Conservation (phyloP, 306 rosid genomes). For the Prunus armeniaca region DNA sequence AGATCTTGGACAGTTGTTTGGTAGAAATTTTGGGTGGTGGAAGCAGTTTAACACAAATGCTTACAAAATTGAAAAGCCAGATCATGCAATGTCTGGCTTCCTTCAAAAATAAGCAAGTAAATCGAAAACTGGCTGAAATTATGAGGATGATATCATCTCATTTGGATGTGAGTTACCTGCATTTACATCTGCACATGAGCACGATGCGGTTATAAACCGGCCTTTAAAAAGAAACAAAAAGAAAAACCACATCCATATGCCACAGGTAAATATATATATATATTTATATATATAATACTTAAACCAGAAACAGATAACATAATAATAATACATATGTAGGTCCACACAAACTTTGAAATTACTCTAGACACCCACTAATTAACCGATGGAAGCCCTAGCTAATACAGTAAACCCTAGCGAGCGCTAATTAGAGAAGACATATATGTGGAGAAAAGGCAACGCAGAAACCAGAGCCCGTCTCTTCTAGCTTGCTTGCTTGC, state of each 20-base stretch:
- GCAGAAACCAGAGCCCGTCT: slow-evolving; percentile 17
- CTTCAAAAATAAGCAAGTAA: slow-evolving; percentile 26
- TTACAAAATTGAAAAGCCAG: slow-evolving; percentile 10
- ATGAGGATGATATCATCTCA: slow-evolving; percentile 28
- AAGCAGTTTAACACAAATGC: background rate
- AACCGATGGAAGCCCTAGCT: slow-evolving; percentile 16
- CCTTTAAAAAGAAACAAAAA: background rate
- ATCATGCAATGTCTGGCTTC: background rate
- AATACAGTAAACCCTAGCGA: background rate
- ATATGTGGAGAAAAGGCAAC: background rate
- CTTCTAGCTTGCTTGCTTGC: slow-evolving; percentile 10
- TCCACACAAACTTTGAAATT: slow-evolving; percentile 30
- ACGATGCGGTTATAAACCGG: background rate
- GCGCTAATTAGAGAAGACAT: background rate
- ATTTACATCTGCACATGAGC: background rate
- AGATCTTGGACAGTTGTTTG: background rate
- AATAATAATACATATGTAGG: slow-evolving; percentile 26
- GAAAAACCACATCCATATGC: background rate
- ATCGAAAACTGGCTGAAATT: slow-evolving; percentile 23
- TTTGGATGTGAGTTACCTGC: background rate
- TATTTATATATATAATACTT: background rate
- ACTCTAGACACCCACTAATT: slow-evolving; percentile 1
- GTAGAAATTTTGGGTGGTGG: slow-evolving; percentile 13
- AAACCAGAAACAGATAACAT: background rate
- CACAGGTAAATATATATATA: background rate